Conservation (phyloP, 1,284 basidiomycete species). For the Mycena citricolor region DNA sequence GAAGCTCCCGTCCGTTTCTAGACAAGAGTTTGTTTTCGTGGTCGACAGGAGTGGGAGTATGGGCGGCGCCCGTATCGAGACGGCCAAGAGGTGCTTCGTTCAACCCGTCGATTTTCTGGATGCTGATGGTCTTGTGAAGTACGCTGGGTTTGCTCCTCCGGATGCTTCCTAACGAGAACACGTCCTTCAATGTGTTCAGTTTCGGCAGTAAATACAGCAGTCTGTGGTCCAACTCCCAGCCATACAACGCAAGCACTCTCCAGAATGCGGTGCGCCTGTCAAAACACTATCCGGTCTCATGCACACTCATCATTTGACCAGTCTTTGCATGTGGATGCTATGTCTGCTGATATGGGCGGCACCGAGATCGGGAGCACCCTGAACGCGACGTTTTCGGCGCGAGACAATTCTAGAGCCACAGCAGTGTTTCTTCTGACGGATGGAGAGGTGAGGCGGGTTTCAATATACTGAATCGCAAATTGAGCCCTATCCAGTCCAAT, state of each 20-base stretch:
- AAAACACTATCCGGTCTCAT: background rate
- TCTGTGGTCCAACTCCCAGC: conserved; percentile 38
- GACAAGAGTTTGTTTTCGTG: conserved; percentile 49
- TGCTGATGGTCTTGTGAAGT: conserved; percentile 1
- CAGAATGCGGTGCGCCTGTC: conserved; percentile 38
- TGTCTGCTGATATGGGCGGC: conserved; percentile 45
- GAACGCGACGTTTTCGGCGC: conserved; percentile 31
- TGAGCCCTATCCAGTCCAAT: conserved; percentile 28
- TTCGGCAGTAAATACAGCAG: conserved; percentile 38
- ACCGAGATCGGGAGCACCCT: conserved; percentile 48
- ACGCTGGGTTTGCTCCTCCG: conserved; percentile 40
- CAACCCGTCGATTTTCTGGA: background rate
- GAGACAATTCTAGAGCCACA: conserved; percentile 37
- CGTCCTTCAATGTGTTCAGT: conserved; percentile 50
- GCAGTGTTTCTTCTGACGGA: conserved; percentile 56
- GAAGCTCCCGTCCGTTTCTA: conserved; percentile 35
- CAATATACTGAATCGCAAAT: background rate
- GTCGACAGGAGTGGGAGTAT: conserved; percentile 49
- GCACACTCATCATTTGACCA: conserved; percentile 20
- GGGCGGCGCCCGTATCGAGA: conserved; percentile 36
- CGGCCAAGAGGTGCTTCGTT: conserved; percentile 32
- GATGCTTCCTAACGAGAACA: conserved; percentile 37
- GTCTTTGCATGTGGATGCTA: conserved; percentile 35
- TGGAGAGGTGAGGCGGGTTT: conserved; percentile 38
- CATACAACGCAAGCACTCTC: conserved; percentile 36